phyloP scores from a whole-genome alignment of 2,329 filamentous ascomycete genomes.

The Dendryphion nanum region DNA sequence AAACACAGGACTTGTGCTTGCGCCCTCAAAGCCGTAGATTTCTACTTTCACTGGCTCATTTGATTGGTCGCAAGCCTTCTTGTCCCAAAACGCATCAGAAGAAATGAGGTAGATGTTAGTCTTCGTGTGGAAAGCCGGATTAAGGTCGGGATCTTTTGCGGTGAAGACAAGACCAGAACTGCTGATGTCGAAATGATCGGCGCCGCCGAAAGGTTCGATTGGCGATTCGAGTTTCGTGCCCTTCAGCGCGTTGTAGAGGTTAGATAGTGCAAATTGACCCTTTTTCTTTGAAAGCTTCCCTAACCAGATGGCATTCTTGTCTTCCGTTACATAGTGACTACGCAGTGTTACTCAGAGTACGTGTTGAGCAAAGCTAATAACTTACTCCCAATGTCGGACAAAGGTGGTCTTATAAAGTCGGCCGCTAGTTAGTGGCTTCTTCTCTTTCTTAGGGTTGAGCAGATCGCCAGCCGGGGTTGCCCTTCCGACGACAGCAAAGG shows the following conservation, averaged over 20 bases:
- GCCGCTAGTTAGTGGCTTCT: conserved; percentile 62
- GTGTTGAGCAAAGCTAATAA: background rate
- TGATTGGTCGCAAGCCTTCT: conserved; percentile 8
- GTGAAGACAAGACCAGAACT: conserved; percentile 67
- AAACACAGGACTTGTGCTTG: conserved; percentile 67
- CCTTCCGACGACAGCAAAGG: conserved; percentile 55
- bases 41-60: conserved; percentile 51
- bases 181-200: conserved; percentile 76
- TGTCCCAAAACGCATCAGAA: conserved; percentile 54
- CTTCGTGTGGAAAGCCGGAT: conserved; percentile 74
- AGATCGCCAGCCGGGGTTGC: conserved; percentile 68
- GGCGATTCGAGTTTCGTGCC: conserved; percentile 62
- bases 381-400: conserved; percentile 70
- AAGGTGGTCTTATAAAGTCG: conserved; percentile 74
- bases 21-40: conserved; percentile 62
- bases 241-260: conserved; percentile 63
- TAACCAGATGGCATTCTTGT: conserved; percentile 72
- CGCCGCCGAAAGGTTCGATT: conserved; percentile 74
- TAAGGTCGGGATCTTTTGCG: conserved; percentile 69
- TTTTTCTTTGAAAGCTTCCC: conserved; percentile 51
- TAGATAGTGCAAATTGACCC: conserved; percentile 37
- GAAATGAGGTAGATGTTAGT: conserved; percentile 75
- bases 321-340: conserved; percentile 62
- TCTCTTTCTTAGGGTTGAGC: conserved; percentile 62
- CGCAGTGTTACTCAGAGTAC: background rate